Evolutionary conservation across 2,329 filamentous ascomycete species (phyloP), one percentile per base, ranked within the genome.

Genomic region (Fusarium sp.): DNA sequence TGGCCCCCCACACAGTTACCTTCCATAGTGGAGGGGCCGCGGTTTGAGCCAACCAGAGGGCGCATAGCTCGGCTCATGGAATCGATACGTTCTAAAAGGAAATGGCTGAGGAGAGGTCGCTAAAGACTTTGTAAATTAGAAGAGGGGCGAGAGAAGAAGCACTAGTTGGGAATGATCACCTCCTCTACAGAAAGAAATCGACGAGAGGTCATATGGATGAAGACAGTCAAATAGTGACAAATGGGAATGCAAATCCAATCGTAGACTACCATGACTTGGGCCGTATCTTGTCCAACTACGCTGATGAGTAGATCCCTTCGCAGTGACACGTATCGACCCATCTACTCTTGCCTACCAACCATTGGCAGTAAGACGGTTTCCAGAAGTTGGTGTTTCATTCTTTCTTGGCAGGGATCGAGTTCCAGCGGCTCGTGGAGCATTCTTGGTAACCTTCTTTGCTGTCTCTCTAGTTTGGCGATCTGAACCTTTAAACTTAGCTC

Each of bases 81-180:
- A 60, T 60, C 50, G 13, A 41, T 60, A 12, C 37, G 31, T 15
- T 54, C 50, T 16, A 60, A 41, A 54, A n/a, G 48, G 11, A 54
- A 41, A 54, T 53, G 57, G 48, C 9, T 54, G 30, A 54, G 52
- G 13, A 43, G 28, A 34, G 18, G 27, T 53, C n/a, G 50, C 27
- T 43, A 23, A 43, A 23, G 7, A 12, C 36, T 9, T 36, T 15
- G 36, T 13, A 28, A 48, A 30, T 23, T 7, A 11, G 28, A 31
- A 10, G 7, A 50, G 15, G 28, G 46, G 16, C 16, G 10, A 36
- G 30, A 34, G 15, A 36, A 50, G 30, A 36, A 50, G 18, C 46
- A 50, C 46, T 15, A 37, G 46, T 36, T 13, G 16, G 46, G 46
- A 28, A 31, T 50, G 28, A 27, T 34, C 30, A 50, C 23, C 18